A percentile compares a stretch with the other conserved stretches of the same genome.
phyloP scores from a whole-genome alignment of 2,329 filamentous ascomycete genomes.

The Neurospora crassa region DNA sequence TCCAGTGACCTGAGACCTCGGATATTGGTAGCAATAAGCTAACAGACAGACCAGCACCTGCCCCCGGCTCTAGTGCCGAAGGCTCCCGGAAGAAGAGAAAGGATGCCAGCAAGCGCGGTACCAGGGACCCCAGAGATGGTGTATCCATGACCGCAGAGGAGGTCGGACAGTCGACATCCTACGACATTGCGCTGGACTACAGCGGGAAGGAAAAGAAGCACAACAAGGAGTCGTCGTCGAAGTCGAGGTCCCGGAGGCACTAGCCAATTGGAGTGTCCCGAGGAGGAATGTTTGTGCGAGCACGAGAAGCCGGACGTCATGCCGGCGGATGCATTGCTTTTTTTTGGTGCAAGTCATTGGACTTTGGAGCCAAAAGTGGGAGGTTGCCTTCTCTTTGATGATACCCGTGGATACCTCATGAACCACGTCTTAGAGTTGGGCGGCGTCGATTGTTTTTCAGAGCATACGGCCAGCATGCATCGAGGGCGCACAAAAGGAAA shows the following conservation, averaged over 20 bases:
- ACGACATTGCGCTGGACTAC: constrained; percentile 23
- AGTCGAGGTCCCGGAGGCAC: neutral
- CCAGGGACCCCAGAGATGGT: neutral
- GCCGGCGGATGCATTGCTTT: neutral
- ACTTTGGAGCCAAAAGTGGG: neutral
- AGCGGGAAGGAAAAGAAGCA: constrained; percentile 15
- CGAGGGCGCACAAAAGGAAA: neutral
- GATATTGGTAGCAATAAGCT: neutral
- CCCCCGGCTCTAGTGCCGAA: neutral
- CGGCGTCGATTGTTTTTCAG: neutral
- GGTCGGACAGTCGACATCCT: constrained; percentile 8
- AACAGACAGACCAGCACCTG: neutral
- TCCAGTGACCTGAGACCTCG: neutral
- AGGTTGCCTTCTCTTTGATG: neutral
- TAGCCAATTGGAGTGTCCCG: neutral
- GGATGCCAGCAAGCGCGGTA: constrained; percentile 7
- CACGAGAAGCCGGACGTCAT: neutral
- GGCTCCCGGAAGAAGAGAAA: constrained; percentile 5
- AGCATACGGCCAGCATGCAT: neutral
- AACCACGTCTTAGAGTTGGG: neutral
- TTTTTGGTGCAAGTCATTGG: neutral
- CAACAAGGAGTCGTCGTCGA: constrained; percentile 2
- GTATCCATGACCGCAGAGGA: neutral
- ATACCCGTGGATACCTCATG: neutral
- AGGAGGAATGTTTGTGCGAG: neutral